Conservation (phyloP, 2,329 filamentous ascomycete species). For the Cladophialophora psammophila region DNA sequence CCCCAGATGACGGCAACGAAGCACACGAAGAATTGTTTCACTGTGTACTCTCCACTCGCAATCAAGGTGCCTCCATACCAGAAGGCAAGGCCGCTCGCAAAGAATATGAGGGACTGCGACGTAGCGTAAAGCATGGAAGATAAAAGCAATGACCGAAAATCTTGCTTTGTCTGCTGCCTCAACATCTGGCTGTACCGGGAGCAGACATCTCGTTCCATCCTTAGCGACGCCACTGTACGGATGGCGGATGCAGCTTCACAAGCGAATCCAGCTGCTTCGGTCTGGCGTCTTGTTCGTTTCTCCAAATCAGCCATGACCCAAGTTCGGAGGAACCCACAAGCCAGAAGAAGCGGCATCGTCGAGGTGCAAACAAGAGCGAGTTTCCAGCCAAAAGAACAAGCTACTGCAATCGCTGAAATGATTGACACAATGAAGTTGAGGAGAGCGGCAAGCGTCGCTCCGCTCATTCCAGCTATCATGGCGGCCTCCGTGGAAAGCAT, state of each 20-base stretch:
- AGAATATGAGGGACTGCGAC: slow-evolving; percentile 76
- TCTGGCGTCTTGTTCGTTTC: background rate
- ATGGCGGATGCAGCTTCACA: slow-evolving; percentile 76
- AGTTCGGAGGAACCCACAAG: slow-evolving; percentile 73
- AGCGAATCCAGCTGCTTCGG: slow-evolving; percentile 71
- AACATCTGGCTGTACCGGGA: slow-evolving; percentile 46
- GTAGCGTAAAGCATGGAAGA: slow-evolving; percentile 44
- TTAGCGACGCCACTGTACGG: slow-evolving; percentile 73
- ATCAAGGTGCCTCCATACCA: slow-evolving; percentile 77
- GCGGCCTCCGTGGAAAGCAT: slow-evolving; percentile 83
- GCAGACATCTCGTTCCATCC: slow-evolving; percentile 60
- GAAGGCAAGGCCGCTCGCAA: slow-evolving; percentile 74
- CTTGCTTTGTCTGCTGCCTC: slow-evolving; percentile 59
- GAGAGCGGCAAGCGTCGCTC: slow-evolving; percentile 71
- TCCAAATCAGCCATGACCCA: slow-evolving; percentile 56
- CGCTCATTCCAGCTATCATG: slow-evolving; percentile 68
- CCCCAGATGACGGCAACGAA: slow-evolving; percentile 51
- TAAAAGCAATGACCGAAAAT: slow-evolving; percentile 69
- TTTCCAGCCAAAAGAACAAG: slow-evolving; percentile 76
- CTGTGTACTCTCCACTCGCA: slow-evolving; percentile 66
- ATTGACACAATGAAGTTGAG: slow-evolving; percentile 79
- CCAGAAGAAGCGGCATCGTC: slow-evolving; percentile 70
- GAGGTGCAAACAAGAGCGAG: slow-evolving; percentile 69
- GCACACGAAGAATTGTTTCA: slow-evolving; percentile 72
- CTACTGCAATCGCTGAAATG: slow-evolving; percentile 71